Base-by-base conservation (phyloP, 2,329 filamentous ascomycete genomes). In the Aspergillus piperis region DNA sequence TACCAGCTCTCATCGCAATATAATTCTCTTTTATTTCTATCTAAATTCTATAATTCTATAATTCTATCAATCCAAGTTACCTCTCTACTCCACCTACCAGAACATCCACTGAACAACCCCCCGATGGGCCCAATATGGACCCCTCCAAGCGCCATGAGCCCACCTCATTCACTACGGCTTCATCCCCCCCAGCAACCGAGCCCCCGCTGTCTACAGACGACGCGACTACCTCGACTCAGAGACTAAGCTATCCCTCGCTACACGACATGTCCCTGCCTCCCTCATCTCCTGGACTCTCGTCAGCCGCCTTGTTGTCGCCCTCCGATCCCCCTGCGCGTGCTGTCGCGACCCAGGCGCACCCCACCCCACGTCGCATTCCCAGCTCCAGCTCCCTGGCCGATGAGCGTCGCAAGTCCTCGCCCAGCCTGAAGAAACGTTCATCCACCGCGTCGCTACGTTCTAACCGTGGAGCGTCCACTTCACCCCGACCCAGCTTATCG, bases 361-460 rank as follows among this genome's bases (percentile, higher is more conserved):
- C 67, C 39, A 56, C 64, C 8, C 71, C 70, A 21, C 70, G 68
- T 60, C 68, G 69, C 56, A 74, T 71, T 17, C 70, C 75, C 39
- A 77, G 76, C 57, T 68, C 72, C 49, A 69, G 58, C 47, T 77
- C 76, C 19, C 55, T 76, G 55, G 71, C 71, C 58, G 75, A 78
- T 57, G 75, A 78, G 50, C 71, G 70, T 57, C 68, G 72, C 56
- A 69, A 68, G 42, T 77, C 76, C 7, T 70, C 65, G 10, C 66
- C 72, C 8, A 69, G 68, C n/a, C 56, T 79, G 27, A 71, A 78
- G 47, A 78, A 79, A 50, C 75, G 74, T 23, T 65, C 69, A 21
- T 79, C 77, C 1, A 68, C 69, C 8, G 71, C 69, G 10, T 79
- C 77, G 5, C 63, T 79, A 47, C 73, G 76, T 54, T 78, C 75